Conservation (phyloP, 2,329 filamentous ascomycete species). For the Exophiala dermatitidis region DNA sequence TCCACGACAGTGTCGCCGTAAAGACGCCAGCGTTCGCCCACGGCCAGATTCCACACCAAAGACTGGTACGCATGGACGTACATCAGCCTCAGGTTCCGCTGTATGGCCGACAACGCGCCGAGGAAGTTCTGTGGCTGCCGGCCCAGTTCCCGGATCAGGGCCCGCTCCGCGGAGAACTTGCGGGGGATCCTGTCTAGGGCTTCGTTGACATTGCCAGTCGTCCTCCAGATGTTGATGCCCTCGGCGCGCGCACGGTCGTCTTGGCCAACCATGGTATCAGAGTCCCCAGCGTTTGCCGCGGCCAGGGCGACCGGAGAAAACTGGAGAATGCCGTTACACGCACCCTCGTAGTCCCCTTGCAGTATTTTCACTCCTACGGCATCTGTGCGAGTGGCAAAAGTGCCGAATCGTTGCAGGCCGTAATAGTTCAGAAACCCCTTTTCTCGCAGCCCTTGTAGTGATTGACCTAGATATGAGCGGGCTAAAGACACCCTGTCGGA, state of each 20-base stretch:
- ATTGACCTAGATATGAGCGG: constrained; percentile 47
- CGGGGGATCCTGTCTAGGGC: constrained; percentile 65
- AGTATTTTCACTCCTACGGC: constrained; percentile 77
- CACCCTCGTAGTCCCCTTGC: constrained; percentile 69
- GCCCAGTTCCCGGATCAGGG: constrained; percentile 69
- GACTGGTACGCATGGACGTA: constrained; percentile 97
- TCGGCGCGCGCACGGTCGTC: constrained; percentile 75
- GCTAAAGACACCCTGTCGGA: constrained; percentile 35
- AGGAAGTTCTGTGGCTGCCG: constrained; percentile 59
- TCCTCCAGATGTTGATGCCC: constrained; percentile 68
- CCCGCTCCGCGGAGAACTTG: constrained; percentile 72
- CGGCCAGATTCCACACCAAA: constrained; percentile 83
- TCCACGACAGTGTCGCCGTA: constrained; percentile 68
- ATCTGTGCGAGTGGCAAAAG: constrained; percentile 78
- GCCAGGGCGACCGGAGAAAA: constrained; percentile 60
- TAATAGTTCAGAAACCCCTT: constrained; percentile 96
- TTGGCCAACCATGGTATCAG: constrained; percentile 25
- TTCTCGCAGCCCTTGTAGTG: constrained; percentile 60
- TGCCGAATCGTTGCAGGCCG: constrained; percentile 93
- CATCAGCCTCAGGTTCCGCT: constrained; percentile 77
- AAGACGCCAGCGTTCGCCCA: constrained; percentile 69
- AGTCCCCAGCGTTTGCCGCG: constrained; percentile 42
- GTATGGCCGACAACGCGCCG: constrained; percentile 73
- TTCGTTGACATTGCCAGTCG: constrained; percentile 50
- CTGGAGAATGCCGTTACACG: constrained; percentile 67